These are phyloP conservation scores for Globisporangium cystogenes DNA, from an alignment of 352 stramenopile genomes.

Conservation along the genomic window DNA sequence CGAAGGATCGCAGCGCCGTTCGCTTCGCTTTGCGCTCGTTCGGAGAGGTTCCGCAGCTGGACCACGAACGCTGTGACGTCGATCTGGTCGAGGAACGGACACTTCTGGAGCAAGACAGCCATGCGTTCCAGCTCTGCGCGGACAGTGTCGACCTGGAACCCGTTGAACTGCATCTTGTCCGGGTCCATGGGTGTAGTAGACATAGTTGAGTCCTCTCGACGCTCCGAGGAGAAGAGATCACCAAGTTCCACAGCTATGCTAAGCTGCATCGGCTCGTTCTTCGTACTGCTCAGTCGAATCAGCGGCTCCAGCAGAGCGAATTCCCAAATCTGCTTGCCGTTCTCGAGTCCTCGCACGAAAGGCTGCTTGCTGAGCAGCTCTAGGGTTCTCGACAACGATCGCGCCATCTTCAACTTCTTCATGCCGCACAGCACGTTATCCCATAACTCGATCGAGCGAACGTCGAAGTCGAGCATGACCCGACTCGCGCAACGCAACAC, in stretches of 20 bases:
- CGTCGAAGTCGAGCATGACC: slow-evolving; percentile 51
- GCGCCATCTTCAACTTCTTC: slow-evolving; percentile 37
- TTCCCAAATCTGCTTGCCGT: slow-evolving; percentile 30
- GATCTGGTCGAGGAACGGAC: slow-evolving; percentile 54
- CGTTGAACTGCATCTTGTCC: slow-evolving; percentile 17
- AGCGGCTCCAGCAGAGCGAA: slow-evolving; percentile 26
- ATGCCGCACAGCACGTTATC: slow-evolving; percentile 41
- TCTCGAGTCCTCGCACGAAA: slow-evolving; percentile 30
- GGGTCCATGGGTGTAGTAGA: background rate
- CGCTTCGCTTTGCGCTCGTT: slow-evolving; percentile 13
- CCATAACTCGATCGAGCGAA: slow-evolving; percentile 38
- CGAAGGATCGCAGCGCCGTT: slow-evolving; percentile 11
- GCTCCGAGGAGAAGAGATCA: background rate
- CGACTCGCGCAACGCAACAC: slow-evolving; percentile 30
- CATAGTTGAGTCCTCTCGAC: background rate
- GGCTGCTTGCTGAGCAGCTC: slow-evolving; percentile 22
- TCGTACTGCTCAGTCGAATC: slow-evolving; percentile 4
- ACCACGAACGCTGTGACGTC: slow-evolving; percentile 44
- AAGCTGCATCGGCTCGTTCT: slow-evolving; percentile 2
- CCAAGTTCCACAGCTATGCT: background rate
- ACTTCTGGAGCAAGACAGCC: slow-evolving; percentile 39
- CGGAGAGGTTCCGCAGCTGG: slow-evolving; percentile 33
- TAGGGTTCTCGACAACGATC: slow-evolving; percentile 33
- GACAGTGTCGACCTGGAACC: slow-evolving; percentile 15
- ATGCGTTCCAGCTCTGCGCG: slow-evolving; percentile 22